A percentile compares a stretch with the other conserved stretches of the same genome.
These are phyloP conservation scores for Lentinula novae-zelandiae DNA, from an alignment of 1,284 basidiomycete genomes.

Conservation along the genomic window DNA sequence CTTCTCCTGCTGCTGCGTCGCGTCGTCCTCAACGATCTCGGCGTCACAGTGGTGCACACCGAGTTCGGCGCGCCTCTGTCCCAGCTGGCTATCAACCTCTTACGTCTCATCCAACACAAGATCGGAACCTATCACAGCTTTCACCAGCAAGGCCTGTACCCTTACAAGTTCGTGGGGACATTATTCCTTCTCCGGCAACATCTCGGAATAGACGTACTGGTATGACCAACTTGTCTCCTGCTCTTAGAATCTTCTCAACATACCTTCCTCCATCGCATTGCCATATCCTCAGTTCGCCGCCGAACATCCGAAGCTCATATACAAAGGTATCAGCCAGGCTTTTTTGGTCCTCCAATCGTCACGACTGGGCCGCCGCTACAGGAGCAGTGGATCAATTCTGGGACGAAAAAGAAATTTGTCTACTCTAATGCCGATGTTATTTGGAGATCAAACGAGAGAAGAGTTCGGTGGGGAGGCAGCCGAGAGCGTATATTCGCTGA, in stretches of 20 bases:
- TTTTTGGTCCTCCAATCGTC: neutral
- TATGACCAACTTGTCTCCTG: neutral
- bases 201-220: neutral
- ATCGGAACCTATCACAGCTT: neutral
- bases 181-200: neutral
- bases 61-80: neutral
- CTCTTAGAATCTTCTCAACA: neutral
- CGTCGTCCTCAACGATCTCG: neutral
- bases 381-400: neutral
- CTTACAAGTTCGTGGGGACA: neutral
- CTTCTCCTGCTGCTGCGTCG: neutral
- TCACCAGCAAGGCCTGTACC: neutral
- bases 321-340: neutral
- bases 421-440: constrained; percentile 2
- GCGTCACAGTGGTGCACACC: neutral
- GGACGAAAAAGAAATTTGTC: neutral
- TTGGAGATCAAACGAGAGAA: neutral
- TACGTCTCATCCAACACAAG: neutral
- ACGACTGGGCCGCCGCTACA: neutral
- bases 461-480: neutral
- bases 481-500: neutral
- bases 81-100: neutral
- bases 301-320: neutral
- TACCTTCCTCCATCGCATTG: neutral
- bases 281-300: neutral